Base-by-base conservation (phyloP, 345 rosid species). In the Citrus hindsii region DNA sequence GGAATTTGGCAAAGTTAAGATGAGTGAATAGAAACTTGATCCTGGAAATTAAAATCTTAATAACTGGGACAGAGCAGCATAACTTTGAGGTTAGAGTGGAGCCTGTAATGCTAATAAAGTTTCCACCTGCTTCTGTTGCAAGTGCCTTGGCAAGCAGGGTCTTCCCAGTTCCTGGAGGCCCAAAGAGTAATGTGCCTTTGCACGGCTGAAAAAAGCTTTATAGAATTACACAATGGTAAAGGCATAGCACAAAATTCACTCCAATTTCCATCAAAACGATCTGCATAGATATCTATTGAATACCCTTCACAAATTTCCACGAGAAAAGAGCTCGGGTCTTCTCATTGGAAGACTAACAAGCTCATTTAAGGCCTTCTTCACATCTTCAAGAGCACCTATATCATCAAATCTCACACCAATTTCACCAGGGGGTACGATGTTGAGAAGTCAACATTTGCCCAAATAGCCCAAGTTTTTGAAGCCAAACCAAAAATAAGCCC, bases 111-210 rank as follows among this genome's bases (percentile, higher is more conserved):
- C 95, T 94, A 73, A 96, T 92, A 85, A 96, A 96, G 83, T 96
- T 96, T 40, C 97, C 98, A 71, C 98, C 93, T 0, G 98, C 98
- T 85, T 96, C 99, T 64, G 98, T 96, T 30, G 99, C 99, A 79
- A 96, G 90, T 8, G 98, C 98, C 86, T 94, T 96, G 55, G 98
- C 99, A 77, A 94, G 93, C 70, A 96, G 92, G 25, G 99, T 94
- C 84, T 96, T 96, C 83, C 98, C 99, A 66, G 99, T 96, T 82
- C 99, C 99, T 85, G 99, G 99, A 85, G 99, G 99, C 77, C 99
- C 99, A 86, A 96, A 96, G 38, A 96, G 95, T 80, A 94, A 87
- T 82, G 94, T 90, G 67, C 98, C 99, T 92, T 94, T 96, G 87
- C 99, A 94, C 8, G 98, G 98, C 99, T 96, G 89, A 55, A 71